A percentile compares a stretch with the other conserved stretches of the same genome.
phyloP scores from a whole-genome alignment of 139 green algal genomes.

The Closterium sp. region DNA sequence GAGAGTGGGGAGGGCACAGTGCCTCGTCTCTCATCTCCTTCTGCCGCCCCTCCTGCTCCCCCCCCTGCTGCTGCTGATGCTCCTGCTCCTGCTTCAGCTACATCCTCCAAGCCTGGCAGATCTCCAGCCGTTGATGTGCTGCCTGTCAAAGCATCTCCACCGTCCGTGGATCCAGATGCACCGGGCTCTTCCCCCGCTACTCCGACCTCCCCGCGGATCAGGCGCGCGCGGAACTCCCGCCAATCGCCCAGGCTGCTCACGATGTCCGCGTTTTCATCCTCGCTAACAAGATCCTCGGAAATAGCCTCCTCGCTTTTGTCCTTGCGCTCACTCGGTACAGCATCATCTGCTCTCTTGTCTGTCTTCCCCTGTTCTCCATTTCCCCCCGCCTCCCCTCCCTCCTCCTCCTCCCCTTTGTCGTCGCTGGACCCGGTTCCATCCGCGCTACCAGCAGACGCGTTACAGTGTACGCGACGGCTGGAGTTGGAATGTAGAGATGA shows the following conservation, averaged over 20 bases:
- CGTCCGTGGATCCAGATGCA: neutral
- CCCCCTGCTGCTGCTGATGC: neutral
- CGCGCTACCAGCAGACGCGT: neutral
- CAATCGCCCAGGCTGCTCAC: slow-evolving; percentile 31
- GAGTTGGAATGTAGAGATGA: neutral
- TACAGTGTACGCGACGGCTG: neutral
- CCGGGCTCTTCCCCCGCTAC: neutral
- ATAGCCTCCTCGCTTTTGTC: neutral
- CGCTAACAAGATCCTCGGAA: neutral
- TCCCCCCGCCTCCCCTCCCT: neutral
- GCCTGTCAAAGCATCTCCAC: neutral
- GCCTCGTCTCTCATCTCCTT: neutral
- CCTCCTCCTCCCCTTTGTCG: neutral
- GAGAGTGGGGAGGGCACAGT: neutral
- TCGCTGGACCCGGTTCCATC: neutral
- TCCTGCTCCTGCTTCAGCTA: neutral
- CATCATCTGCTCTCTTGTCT: neutral
- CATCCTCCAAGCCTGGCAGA: neutral
- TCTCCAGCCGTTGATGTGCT: neutral
- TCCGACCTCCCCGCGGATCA: slow-evolving; percentile 16
- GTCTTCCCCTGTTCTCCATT: neutral
- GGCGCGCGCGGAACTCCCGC: slow-evolving; percentile 48
- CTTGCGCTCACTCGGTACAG: neutral
- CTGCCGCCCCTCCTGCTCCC: neutral
- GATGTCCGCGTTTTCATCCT: neutral